These are phyloP conservation scores for Myrmaecium sp. DNA, from an alignment of 2,329 filamentous ascomycete species.

Conservation along the genomic window DNA sequence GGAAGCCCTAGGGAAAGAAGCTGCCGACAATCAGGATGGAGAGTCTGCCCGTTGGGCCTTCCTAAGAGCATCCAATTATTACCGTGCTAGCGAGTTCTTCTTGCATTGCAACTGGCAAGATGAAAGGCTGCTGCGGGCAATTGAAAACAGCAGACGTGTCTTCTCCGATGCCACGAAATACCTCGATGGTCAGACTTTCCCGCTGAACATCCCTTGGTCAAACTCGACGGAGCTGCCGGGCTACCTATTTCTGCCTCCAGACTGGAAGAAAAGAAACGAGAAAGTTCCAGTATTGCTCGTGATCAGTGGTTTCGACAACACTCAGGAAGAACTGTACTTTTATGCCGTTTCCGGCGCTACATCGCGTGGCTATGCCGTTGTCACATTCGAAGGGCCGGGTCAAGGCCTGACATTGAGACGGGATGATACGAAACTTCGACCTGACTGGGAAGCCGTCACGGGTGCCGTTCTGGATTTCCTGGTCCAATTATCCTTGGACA, in stretches of 20 bases:
- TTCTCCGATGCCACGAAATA: not conserved
- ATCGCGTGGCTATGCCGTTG: slow-evolving; percentile 1
- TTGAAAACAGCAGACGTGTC: not conserved
- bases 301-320: slow-evolving; percentile 2
- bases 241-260: slow-evolving; percentile 1
- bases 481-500: too few species aligned
- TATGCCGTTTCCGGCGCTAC: not conserved
- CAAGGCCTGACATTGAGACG: slow-evolving; percentile 1
- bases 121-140: not conserved
- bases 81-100: slow-evolving; percentile 1
- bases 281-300: not conserved
- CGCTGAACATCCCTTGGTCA: slow-evolving; percentile 1
- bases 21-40: too few species aligned
- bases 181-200: not conserved
- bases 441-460: slow-evolving; percentile 1
- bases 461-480: slow-evolving; percentile 1
- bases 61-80: slow-evolving; percentile 1
- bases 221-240: not conserved
- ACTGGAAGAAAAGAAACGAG: not conserved
- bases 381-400: slow-evolving; percentile 3
- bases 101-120: slow-evolving; percentile 1
- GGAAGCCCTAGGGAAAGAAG: not conserved
- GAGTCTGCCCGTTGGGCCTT: too few species aligned
- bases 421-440: not conserved
- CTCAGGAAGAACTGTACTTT: slow-evolving; percentile 4